phyloP scores from a whole-genome alignment of 495 filamentous ascomycete genomes.

The Achaetomiella virescens region DNA sequence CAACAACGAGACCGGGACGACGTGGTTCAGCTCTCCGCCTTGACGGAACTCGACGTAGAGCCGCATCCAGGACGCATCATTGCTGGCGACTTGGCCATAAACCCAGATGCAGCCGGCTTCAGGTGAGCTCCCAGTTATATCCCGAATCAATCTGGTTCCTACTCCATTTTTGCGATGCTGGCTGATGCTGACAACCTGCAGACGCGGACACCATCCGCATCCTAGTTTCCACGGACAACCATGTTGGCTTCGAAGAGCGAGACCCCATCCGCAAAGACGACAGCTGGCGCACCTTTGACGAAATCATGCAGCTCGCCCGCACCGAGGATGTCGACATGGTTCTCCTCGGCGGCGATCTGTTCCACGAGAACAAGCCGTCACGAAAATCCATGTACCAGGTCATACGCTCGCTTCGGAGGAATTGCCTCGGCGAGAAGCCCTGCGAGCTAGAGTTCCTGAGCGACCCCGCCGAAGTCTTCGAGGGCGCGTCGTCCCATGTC shows the following conservation, averaged over 20 bases:
- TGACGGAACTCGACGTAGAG: no score
- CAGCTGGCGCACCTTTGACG: conserved; percentile 94
- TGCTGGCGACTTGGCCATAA: no score
- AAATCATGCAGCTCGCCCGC: conserved; percentile 87
- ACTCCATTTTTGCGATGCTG: neutral
- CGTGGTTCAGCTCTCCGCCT: no score
- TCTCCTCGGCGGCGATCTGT: conserved; percentile 86
- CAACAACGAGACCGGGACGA: neutral
- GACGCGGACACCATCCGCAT: conserved; percentile 90
- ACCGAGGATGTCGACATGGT: conserved; percentile 94
- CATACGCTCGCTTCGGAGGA: conserved; percentile 85
- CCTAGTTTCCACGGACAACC: conserved; percentile 88
- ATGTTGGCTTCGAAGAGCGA: conserved; percentile 94
- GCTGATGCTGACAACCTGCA: conserved; percentile 23
- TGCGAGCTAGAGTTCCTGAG: conserved; percentile 94
- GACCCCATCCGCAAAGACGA: conserved; percentile 91
- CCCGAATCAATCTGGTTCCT: neutral
- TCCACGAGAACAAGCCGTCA: conserved; percentile 98
- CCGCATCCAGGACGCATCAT: no score
- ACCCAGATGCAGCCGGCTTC: no score
- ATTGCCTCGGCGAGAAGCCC: conserved; percentile 90
- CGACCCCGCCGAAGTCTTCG: conserved; percentile 83
- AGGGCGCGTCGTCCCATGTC: conserved; percentile 78
- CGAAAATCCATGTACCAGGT: conserved; percentile 95
- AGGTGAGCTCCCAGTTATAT: neutral